Conservation (phyloP, 2,329 filamentous ascomycete species). For the Blumeria graminis region DNA sequence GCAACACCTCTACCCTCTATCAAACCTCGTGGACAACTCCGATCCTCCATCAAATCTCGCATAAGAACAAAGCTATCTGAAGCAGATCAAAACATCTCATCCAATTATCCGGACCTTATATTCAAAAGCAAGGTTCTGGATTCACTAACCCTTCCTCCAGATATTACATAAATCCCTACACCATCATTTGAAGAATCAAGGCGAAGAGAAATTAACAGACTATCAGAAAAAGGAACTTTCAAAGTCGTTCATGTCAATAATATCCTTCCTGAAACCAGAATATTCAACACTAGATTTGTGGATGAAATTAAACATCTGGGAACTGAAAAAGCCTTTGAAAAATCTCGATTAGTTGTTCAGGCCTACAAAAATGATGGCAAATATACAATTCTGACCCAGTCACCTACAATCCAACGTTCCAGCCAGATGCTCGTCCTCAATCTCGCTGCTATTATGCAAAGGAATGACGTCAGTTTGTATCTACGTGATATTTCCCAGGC, state of each 20-base stretch:
- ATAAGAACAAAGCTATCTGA: background rate
- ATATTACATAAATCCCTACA: background rate
- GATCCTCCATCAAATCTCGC: background rate
- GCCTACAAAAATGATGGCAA: constrained; percentile 4
- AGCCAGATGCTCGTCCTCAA: constrained; percentile 1
- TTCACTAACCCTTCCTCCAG: background rate
- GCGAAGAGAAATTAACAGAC: background rate
- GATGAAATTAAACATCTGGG: background rate
- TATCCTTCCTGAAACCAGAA: background rate
- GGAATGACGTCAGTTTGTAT: background rate
- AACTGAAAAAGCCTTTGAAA: background rate
- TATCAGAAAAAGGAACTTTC: constrained; percentile 1
- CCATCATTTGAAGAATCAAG: background rate
- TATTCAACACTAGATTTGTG: background rate
- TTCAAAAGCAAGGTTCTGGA: background rate
- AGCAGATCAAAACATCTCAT: background rate
- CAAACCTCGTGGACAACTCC: background rate
- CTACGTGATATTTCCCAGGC: constrained; percentile 2
- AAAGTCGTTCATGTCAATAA: background rate
- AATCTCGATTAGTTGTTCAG: constrained; percentile 2
- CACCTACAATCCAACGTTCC: constrained; percentile 3
- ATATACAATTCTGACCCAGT: constrained; percentile 3
- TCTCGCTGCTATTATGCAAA: background rate
- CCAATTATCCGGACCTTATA: background rate
- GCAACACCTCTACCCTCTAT: background rate